These are phyloP conservation scores for Hypoxylon sp. DNA, from an alignment of 2,329 filamentous ascomycete species.

Conservation along the genomic window DNA sequence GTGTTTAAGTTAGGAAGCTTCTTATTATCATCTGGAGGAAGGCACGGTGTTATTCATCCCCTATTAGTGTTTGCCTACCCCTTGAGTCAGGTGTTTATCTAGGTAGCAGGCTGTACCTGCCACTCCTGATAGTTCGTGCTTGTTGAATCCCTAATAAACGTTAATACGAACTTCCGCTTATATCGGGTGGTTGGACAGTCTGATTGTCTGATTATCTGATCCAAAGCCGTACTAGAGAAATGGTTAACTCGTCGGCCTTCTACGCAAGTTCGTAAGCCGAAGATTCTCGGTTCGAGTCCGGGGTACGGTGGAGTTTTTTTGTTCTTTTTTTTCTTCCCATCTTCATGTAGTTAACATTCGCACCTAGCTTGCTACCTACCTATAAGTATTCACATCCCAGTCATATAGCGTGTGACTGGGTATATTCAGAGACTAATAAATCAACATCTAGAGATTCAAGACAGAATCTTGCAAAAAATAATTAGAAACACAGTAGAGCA, in stretches of 20 bases:
- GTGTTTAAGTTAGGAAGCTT: not conserved
- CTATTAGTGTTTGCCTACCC: not conserved
- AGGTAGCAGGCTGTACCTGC: not conserved
- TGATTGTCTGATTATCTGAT: not conserved
- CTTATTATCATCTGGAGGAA: not conserved
- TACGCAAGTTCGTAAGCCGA: conserved; percentile 40
- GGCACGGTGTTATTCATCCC: not conserved
- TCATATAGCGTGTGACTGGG: too few relatives aligned
- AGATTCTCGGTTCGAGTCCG: conserved; percentile 47
- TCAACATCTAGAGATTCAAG: too few relatives aligned
- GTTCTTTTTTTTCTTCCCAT: conserved; percentile 21
- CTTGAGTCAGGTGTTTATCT: not conserved
- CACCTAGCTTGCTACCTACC: not conserved
- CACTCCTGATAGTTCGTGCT: conserved; percentile 5
- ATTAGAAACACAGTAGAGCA: too few relatives aligned
- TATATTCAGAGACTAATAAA: too few relatives aligned
- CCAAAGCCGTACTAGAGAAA: conserved; percentile 43
- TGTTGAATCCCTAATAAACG: conserved; percentile 12
- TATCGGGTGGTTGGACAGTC: not conserved
- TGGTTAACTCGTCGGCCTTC: conserved; percentile 47
- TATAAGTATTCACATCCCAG: not conserved
- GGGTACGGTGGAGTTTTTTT: conserved; percentile 37
- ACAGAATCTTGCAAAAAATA: too few relatives aligned
- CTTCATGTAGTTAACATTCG: not conserved
- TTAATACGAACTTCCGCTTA: not conserved